Base-by-base conservation (phyloP, 805 yeast species). In the Komagataella phaffii region DNA sequence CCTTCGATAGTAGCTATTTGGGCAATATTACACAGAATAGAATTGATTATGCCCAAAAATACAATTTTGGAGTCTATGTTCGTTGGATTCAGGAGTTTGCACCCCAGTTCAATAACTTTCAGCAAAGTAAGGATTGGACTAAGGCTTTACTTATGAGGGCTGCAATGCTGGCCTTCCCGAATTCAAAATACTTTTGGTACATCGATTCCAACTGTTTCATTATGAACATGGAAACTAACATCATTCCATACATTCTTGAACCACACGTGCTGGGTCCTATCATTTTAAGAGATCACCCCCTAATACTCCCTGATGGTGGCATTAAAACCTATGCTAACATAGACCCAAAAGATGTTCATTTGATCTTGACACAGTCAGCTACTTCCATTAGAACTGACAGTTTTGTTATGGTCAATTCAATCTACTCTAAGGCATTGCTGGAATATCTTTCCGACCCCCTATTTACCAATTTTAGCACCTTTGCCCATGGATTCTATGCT, bases 111-210 rank as follows among this genome's bases (percentile, higher is more conserved):
- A 73, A 77, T 52, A 72, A 73, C 44, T 64, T 73, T 58, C 66
- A 70, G 53, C 64, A 67, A 55, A 66, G 79, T 56, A 69, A 69
- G 52, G 67, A 72, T 24, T 86, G 95, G 93, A 75, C 80, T 36
- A 79, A 82, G 56, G 60, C 83, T 24, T 76, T 77, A 52, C 64
- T 82, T 45, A 64, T 88, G 62, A 76, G 95, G 54, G 93, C 90
- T 46, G 97, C 98, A n/a, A 81, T 91, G 83, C 79, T 78, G 64
- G 93, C 96, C 0, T 89, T 89, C 71, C 98, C 98, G 1, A 72
- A 82, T 49, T 85, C 96, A n/a, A 80, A 87, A 63, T 85, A 88
- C 73, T 83, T 90, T 61, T 87, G 97, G 93, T 90, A 81, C 61
- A 62, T 93, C 47, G 96, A 88, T 63, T 78, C 85, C 57, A 80